Evolutionary conservation across 2,329 filamentous ascomycete genomes (phyloP), one percentile per base, ranked within the genome.

Genomic region (Epichloe amarillans): DNA sequence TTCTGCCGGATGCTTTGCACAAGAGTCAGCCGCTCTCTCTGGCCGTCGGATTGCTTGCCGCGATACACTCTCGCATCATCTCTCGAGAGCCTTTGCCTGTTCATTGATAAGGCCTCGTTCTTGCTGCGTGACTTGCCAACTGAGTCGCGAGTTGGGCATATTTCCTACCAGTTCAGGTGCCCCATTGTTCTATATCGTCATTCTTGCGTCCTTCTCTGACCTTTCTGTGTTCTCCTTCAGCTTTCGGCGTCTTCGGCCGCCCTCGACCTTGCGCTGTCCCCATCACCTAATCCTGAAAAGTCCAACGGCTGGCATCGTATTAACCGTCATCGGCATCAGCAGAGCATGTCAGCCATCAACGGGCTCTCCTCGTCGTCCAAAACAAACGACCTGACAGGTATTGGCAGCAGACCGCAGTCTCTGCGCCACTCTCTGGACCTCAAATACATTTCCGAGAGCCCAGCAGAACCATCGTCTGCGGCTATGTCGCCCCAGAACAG

Each of bases 181-280:
- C 41, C 26, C 41, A 12, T 23, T 52, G 47, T 46, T 53, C 33
- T 55, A 48, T 52, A 50, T 41, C 55, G 43, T 48, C 48, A 55
- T 52, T 50, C 57, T 58, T 59, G 52, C 44, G 17, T 38, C 53
- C 36, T 46, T 55, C 57, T 62, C 64, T 70, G 62, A 70, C 65
- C 52, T 59, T 54, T 39, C 17, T 54, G 53, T 52, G 54, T 48
- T 56, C 53, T 53, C 54, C 65, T 69, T 64, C 71, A 93, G 82
- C 74, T 91, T 54, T 89, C 87, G 64, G 81, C 86, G 50, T 89
- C 87, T 55, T 88, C 86, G 58, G 82, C 86, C 63, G 84, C 88
- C 49, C 76, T 90, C 62, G 88, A 95, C 68, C 76, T 94, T 64
- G 85, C 87, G 52, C 76, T 83, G 53, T 81, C 82, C 47, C 81